These are phyloP conservation scores for Chenopodium quinoa DNA, from an alignment of 148 eudicot genomes.

Conservation along the genomic window DNA sequence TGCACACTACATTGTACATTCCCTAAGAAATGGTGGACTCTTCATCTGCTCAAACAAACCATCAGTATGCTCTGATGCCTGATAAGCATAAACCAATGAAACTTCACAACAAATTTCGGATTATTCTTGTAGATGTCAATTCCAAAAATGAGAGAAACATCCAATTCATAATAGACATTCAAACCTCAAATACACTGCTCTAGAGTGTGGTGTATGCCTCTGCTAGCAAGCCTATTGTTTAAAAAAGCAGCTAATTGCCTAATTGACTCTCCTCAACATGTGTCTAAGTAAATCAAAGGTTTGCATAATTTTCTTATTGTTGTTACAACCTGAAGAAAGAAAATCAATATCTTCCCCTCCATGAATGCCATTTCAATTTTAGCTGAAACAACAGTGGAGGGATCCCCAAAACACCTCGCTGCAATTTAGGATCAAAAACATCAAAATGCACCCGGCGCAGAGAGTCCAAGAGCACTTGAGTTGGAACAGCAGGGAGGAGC, in stretches of 20 bases:
- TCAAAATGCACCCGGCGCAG: conserved; percentile 67
- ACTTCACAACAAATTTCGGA: background rate
- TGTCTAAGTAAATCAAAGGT: background rate
- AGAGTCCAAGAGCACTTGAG: conserved; percentile 71
- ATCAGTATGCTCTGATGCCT: background rate
- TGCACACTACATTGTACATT: too few species aligned
- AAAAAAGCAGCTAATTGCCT: background rate
- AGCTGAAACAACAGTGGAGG: conserved; percentile 83
- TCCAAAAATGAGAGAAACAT: background rate
- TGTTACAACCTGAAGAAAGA: conserved; percentile 2
- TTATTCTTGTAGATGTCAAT: background rate
- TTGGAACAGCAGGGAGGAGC: conserved; percentile 82
- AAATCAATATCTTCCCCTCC: conserved; percentile 65
- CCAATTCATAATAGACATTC: background rate
- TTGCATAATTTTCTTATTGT: background rate
- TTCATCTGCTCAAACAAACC: too few species aligned
- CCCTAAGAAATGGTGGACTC: background rate
- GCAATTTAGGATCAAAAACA: conserved; percentile 77
- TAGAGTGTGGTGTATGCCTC: background rate
- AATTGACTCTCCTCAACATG: background rate
- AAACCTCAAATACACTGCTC: background rate
- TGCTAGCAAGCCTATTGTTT: background rate
- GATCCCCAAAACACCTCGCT: conserved; percentile 65
- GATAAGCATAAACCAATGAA: background rate
- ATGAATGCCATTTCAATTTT: conserved; percentile 85